Conservation (phyloP, 257 asterid genomes). For the Solanum sitiens region DNA sequence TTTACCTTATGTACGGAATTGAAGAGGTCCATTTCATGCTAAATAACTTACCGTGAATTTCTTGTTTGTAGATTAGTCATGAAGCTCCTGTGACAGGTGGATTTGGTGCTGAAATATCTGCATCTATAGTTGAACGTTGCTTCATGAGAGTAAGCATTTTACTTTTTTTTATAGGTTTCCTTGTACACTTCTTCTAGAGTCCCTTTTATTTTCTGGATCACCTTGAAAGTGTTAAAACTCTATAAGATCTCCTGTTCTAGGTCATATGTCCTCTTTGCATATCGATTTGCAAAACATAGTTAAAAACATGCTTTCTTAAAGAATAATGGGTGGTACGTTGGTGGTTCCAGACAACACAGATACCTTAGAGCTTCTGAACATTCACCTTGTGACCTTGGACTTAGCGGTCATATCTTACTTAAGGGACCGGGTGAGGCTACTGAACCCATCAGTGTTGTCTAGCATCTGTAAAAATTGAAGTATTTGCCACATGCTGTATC, state of each 20-base stretch:
- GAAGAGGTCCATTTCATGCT: background rate
- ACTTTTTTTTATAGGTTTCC: background rate
- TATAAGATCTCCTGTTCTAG: background rate
- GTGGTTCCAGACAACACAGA: background rate
- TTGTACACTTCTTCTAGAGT: background rate
- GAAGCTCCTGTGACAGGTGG: conserved; percentile 99
- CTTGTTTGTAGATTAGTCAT: conserved; percentile 56
- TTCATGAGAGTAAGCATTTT: conserved; percentile 54
- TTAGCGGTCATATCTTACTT: background rate
- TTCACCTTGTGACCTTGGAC: background rate
- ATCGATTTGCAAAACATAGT: background rate
- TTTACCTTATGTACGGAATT: background rate
- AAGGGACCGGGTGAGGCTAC: background rate
- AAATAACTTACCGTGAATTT: background rate
- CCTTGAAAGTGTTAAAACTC: background rate
- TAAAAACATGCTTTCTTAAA: background rate
- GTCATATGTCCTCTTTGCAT: background rate
- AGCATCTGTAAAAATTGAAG: background rate
- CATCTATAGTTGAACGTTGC: conserved; percentile 93
- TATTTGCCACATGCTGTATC: background rate
- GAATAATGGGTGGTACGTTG: background rate
- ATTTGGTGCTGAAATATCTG: conserved; percentile 94
- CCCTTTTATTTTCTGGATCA: background rate
- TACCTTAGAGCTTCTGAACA: background rate
- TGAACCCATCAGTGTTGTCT: background rate